phyloP scores from a whole-genome alignment of 2,329 filamentous ascomycete species.

The Penicillium sp. region DNA sequence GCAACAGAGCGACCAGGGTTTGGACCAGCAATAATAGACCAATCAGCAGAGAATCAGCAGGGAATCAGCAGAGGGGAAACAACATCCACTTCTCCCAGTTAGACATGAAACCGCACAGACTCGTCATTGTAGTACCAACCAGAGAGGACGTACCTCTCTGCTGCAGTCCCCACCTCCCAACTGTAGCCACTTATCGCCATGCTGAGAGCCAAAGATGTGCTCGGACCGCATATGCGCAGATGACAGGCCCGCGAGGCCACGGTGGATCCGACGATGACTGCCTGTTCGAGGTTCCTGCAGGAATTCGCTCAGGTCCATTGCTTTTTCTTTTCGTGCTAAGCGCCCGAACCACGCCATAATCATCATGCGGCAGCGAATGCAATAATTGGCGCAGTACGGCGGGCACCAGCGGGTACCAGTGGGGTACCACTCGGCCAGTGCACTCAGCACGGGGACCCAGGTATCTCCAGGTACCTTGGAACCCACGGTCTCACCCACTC shows the following conservation, averaged over 20 bases:
- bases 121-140: not conserved
- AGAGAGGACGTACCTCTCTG: not conserved
- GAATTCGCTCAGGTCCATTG: constrained; percentile 11
- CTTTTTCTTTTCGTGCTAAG: constrained; percentile 24
- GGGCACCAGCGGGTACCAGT: no score
- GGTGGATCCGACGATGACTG: constrained; percentile 17
- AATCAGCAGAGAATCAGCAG: not conserved
- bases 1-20: not conserved
- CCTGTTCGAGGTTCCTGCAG: constrained; percentile 30
- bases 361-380: constrained; percentile 5
- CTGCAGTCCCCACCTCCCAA: not conserved
- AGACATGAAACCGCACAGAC: constrained; percentile 1
- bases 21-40: not conserved
- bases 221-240: constrained; percentile 17
- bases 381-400: not conserved
- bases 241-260: constrained; percentile 18
- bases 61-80: not conserved
- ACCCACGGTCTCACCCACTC: no score
- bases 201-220: not conserved
- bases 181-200: not conserved
- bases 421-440: no score
- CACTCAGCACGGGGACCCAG: no score
- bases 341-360: constrained; percentile 28
- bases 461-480: no score
- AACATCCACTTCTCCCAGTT: not conserved